phyloP scores from a whole-genome alignment of 192 early-diverging fungal genomes.

The Entrophospora sp. region DNA sequence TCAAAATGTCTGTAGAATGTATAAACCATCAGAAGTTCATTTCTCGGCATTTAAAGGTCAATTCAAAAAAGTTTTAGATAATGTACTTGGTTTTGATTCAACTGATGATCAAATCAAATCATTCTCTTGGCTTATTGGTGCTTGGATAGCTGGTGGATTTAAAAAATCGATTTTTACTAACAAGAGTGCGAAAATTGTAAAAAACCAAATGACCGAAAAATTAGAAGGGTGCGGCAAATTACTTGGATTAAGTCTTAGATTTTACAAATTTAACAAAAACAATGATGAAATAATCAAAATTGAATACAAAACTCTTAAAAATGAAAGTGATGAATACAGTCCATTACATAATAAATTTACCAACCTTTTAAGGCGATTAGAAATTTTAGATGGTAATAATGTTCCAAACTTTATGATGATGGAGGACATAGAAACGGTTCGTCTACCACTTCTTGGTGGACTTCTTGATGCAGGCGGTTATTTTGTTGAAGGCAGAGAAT shows the following conservation, averaged over 20 bases:
- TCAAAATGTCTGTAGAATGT: neutral
- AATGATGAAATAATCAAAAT: too few relatives aligned
- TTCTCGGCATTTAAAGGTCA: neutral
- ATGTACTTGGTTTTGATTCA: neutral
- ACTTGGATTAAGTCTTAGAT: too few relatives aligned
- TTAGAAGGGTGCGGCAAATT: too few relatives aligned
- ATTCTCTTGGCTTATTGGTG: constrained; percentile 23
- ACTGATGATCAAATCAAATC: constrained; percentile 1
- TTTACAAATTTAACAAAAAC: too few relatives aligned
- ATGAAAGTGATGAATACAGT: neutral
- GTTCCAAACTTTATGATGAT: constrained; percentile 29
- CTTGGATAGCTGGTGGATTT: constrained; percentile 23
- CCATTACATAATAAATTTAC: too few relatives aligned
- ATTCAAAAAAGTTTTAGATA: neutral
- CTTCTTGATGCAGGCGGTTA: constrained; percentile 30
- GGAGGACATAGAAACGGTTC: constrained; percentile 20
- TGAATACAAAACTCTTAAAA: neutral
- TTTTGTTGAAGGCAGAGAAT: too few relatives aligned
- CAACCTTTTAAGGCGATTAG: neutral
- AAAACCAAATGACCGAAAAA: too few relatives aligned
- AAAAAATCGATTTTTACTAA: neutral
- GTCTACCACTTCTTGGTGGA: constrained; percentile 32
- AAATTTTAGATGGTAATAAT: neutral
- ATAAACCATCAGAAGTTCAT: neutral
- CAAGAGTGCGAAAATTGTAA: neutral